Percentiles rank a stretch among this genome's conserved stretches.
Conservation (phyloP, 768 basidiomycete species). For the Boletus rufocinnamomeus region DNA sequence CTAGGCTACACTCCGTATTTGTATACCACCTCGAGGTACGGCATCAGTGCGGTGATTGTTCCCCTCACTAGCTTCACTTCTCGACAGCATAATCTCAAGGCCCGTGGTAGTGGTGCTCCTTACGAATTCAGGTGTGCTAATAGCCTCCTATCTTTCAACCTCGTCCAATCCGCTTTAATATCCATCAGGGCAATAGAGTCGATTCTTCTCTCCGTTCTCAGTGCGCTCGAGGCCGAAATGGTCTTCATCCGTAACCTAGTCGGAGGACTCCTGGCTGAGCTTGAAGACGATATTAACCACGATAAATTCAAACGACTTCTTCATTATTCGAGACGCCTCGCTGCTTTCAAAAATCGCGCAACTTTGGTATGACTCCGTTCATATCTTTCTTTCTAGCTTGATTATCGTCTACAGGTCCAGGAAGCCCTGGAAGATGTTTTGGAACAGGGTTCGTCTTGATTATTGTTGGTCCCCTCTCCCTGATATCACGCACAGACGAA, state of each 20-base stretch:
- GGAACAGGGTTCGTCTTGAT: constrained; percentile 66
- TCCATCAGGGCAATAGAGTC: constrained; percentile 85
- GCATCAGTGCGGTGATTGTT: constrained; percentile 13
- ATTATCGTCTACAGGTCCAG: constrained; percentile 59
- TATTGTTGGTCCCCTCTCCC: neutral
- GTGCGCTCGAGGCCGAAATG: constrained; percentile 95
- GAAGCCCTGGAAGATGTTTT: constrained; percentile 91
- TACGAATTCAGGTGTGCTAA: constrained; percentile 80
- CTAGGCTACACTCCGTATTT: constrained; percentile 82
- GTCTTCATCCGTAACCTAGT: constrained; percentile 90
- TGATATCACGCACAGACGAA: constrained; percentile 60
- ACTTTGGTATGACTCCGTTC: constrained; percentile 55
- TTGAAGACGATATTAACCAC: constrained; percentile 94
- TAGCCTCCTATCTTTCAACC: constrained; percentile 20
- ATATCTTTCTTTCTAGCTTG: neutral
- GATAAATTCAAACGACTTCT: constrained; percentile 91
- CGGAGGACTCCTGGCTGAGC: constrained; percentile 84
- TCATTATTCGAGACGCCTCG: constrained; percentile 87
- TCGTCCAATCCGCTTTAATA: constrained; percentile 16
- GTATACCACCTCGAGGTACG: constrained; percentile 83
- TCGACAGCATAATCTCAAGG: constrained; percentile 77
- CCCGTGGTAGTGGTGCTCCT: constrained; percentile 65
- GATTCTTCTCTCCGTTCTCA: constrained; percentile 85
- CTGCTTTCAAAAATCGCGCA: constrained; percentile 89
- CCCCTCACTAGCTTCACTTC: constrained; percentile 13